phyloP scores from a whole-genome alignment of 768 basidiomycete genomes.

The Paxillus rubicundulus region DNA sequence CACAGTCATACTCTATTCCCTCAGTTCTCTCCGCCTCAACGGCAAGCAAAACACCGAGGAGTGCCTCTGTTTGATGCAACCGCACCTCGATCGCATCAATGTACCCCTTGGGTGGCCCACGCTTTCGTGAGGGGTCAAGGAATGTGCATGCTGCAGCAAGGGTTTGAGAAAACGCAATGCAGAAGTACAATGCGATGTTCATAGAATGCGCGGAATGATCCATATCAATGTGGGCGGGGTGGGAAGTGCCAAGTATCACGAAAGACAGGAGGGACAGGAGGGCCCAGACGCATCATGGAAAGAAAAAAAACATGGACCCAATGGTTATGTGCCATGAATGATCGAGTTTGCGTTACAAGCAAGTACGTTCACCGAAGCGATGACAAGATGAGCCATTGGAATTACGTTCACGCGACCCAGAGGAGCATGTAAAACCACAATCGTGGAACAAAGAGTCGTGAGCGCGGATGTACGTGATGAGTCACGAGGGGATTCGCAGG shows the following conservation, averaged over 20 bases:
- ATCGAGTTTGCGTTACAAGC: background rate
- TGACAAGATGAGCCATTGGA: conserved; percentile 4
- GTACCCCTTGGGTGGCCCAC: conserved; percentile 91
- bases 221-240: conserved; percentile 9
- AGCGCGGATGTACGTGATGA: background rate
- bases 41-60: conserved; percentile 78
- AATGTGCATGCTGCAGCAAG: conserved; percentile 63
- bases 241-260: background rate
- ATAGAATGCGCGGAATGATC: background rate
- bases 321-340: background rate
- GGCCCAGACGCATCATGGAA: background rate
- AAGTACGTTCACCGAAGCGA: background rate
- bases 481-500: background rate
- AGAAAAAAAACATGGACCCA: background rate
- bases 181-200: conserved; percentile 2
- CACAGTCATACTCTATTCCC: conserved; percentile 24
- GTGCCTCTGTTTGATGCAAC: conserved; percentile 86
- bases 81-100: conserved; percentile 93
- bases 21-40: conserved; percentile 29
- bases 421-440: background rate
- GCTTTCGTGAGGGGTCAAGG: conserved; percentile 74
- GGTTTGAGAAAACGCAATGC: conserved; percentile 11
- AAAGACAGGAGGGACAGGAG: conserved; percentile 6
- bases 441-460: background rate
- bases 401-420: conserved; percentile 15